Percentiles rank a stretch among this genome's conserved stretches.
Conservation (phyloP, 805 yeast species). For the Clavispora asparagi region DNA sequence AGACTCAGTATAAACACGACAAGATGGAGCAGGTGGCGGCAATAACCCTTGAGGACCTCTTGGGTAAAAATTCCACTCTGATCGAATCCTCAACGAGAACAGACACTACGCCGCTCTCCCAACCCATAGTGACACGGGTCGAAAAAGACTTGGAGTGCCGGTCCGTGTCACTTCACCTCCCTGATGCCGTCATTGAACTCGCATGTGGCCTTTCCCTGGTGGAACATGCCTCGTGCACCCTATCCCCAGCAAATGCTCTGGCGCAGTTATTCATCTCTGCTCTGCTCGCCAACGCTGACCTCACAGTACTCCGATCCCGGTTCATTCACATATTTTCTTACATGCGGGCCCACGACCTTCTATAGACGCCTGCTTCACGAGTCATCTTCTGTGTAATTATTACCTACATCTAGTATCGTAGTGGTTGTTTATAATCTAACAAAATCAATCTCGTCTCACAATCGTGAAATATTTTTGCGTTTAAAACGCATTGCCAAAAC, state of each 20-base stretch:
- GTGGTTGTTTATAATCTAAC: neutral
- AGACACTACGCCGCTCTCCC: too few relatives aligned
- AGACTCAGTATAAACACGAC: slow-evolving; percentile 30
- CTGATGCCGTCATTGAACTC: slow-evolving; percentile 14
- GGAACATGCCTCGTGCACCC: slow-evolving; percentile 2
- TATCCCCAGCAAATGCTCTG: neutral
- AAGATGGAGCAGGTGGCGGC: slow-evolving; percentile 16
- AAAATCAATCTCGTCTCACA: neutral
- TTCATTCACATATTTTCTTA: slow-evolving; percentile 1
- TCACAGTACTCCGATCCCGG: slow-evolving; percentile 1
- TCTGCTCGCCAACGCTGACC: slow-evolving; percentile 5
- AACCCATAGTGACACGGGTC: neutral
- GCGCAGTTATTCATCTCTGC: slow-evolving; percentile 4
- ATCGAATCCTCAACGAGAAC: too few relatives aligned
- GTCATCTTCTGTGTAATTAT: too few relatives aligned
- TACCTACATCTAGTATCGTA: too few relatives aligned
- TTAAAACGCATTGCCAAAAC: slow-evolving; percentile 53
- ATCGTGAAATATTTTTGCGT: neutral
- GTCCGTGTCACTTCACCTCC: slow-evolving; percentile 12
- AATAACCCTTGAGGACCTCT: slow-evolving; percentile 4
- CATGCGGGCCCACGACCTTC: too few relatives aligned
- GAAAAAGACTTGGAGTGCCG: slow-evolving; percentile 25
- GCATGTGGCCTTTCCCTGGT: slow-evolving; percentile 17
- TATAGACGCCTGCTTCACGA: too few relatives aligned
- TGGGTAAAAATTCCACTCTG: neutral